Conservation (phyloP, 2,329 filamentous ascomycete species). For the Penicillium hesseltinei region DNA sequence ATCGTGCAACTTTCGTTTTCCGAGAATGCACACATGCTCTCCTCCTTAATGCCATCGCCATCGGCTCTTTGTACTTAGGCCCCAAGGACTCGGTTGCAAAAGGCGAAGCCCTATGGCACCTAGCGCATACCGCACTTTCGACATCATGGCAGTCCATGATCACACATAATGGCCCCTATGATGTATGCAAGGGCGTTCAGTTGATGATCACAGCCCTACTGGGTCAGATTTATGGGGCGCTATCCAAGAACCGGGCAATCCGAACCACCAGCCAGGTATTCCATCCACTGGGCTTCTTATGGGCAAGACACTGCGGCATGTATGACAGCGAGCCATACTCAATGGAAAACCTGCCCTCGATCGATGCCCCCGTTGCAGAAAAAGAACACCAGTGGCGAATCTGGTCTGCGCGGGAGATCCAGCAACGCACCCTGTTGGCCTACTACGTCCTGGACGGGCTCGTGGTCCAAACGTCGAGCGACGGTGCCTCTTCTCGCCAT, state of each 20-base stretch:
- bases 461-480: conserved; percentile 46
- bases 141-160: conserved; percentile 50
- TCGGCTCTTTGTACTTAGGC: conserved; percentile 47
- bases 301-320: conserved; percentile 48
- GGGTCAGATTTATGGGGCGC: conserved; percentile 45
- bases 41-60: conserved; percentile 47
- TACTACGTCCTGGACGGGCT: conserved; percentile 48
- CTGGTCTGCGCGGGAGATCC: conserved; percentile 47
- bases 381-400: conserved; percentile 44
- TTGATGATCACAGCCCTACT: conserved; percentile 45
- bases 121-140: conserved; percentile 47
- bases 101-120: conserved; percentile 46
- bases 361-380: conserved; percentile 32
- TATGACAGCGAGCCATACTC: conserved; percentile 39
- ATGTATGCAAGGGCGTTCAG: conserved; percentile 46
- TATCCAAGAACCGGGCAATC: conserved; percentile 46
- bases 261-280: conserved; percentile 47
- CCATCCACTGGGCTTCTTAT: conserved; percentile 46
- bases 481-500: conserved; percentile 44
- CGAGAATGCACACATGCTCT: conserved; percentile 46
- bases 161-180: conserved; percentile 43
- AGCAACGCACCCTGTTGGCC: conserved; percentile 45
- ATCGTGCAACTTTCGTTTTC: conserved; percentile 47
- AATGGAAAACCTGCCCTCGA: conserved; percentile 34
- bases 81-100: conserved; percentile 45